Evolutionary conservation across 768 basidiomycete species (phyloP).

Genomic region (Mycena belliarum): DNA sequence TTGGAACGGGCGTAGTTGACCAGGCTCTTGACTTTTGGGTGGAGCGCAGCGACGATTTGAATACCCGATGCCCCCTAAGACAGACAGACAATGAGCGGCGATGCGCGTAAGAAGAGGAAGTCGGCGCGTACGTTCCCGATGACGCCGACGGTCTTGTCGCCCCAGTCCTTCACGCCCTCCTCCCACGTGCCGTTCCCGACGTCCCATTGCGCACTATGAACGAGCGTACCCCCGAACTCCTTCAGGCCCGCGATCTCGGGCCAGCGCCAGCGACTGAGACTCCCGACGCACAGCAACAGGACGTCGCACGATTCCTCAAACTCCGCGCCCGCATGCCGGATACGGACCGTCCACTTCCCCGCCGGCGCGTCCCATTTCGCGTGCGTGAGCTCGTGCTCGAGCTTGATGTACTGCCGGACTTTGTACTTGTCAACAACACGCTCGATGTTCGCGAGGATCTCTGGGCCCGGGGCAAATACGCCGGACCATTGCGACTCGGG

Average conservation of each 20-base stretch:
- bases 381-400: constrained; percentile 15
- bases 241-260: constrained; percentile 62
- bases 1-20: constrained; percentile 58
- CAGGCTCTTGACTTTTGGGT: constrained; percentile 50
- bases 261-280: constrained; percentile 62
- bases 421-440: constrained; percentile 12
- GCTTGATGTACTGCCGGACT: constrained; percentile 6
- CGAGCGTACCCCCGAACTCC: constrained; percentile 54
- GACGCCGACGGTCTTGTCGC: constrained; percentile 54
- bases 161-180: constrained; percentile 50
- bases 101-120: too few relatives aligned
- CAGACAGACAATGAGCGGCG: too few relatives aligned
- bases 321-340: constrained; percentile 40
- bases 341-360: constrained; percentile 57
- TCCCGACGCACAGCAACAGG: constrained; percentile 54
- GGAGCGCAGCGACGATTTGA: constrained; percentile 59
- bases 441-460: constrained; percentile 11
- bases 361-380: constrained; percentile 35
- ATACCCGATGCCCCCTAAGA: constrained; percentile 57
- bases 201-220: constrained; percentile 67
- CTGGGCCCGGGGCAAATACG: constrained; percentile 8
- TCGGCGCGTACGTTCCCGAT: constrained; percentile 39
- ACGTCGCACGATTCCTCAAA: constrained; percentile 59
- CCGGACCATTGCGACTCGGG: constrained; percentile 11
- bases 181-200: constrained; percentile 41